phyloP scores from a whole-genome alignment of 2,329 filamentous ascomycete species.

The Sodiomyces alkalinus region DNA sequence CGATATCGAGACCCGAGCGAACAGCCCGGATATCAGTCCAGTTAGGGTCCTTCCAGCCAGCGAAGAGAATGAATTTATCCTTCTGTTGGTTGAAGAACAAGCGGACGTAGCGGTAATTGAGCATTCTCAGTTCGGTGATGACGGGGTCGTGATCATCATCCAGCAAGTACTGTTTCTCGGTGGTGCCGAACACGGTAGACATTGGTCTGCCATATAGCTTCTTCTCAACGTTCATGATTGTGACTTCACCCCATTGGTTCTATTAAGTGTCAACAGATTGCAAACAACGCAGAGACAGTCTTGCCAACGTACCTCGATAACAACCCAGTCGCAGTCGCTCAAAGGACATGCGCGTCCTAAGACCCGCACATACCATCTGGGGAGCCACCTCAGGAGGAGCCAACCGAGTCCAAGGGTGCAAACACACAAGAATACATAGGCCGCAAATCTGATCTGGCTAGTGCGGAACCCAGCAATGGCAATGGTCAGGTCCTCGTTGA shows the following conservation, averaged over 20 bases:
- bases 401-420: conserved; percentile 65
- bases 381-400: conserved; percentile 79
- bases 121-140: conserved; percentile 54
- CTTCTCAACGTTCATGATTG: conserved; percentile 51
- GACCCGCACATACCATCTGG: conserved; percentile 67
- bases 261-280: conserved; percentile 15
- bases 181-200: conserved; percentile 51
- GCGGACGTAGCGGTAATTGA: conserved; percentile 89
- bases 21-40: conserved; percentile 71
- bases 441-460: conserved; percentile 48
- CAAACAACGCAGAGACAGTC: neutral
- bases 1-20: conserved; percentile 68
- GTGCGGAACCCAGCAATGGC: conserved; percentile 86
- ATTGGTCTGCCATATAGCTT: conserved; percentile 37
- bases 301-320: conserved; percentile 52
- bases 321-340: conserved; percentile 73
- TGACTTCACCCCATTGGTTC: conserved; percentile 94
- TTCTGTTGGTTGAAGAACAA: conserved; percentile 82
- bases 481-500: conserved; percentile 86
- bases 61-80: conserved; percentile 76
- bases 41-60: conserved; percentile 83
- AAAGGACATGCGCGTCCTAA: conserved; percentile 56
- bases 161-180: conserved; percentile 42
- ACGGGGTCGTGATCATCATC: conserved; percentile 66
- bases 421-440: conserved; percentile 58